Base-by-base conservation (phyloP, 352 stramenopile genomes). In the Globisporangium paddicum region DNA sequence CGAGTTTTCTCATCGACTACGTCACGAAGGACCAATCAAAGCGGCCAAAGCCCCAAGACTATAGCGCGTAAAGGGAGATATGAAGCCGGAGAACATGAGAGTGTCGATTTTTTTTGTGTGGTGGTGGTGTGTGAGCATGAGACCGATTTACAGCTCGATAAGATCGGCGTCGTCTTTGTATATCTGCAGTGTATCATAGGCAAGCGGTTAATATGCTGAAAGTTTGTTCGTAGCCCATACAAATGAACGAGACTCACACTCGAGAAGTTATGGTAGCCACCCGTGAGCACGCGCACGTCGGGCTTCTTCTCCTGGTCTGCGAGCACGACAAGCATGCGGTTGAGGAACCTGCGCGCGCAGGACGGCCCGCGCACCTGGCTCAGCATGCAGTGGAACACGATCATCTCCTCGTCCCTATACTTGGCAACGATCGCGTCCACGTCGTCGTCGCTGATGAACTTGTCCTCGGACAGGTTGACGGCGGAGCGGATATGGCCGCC, bases 341-440 rank as follows among this genome's bases (percentile, higher is more conserved):
- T 67, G 55, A 83, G 72, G 55, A 95, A 93, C 28, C 86, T 81
- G 44, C 79, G 77, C 40, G 86, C 86, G 54, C 86, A 95, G n/a
- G 73, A 82, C 18, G 86, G 86, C 1, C 82, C 86, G 37, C 86
- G 86, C 44, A 95, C 71, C 64, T 95, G 86, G 37, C 82, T 95
- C 70, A 95, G 73, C 82, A 93, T 93, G 72, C 86, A 95, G 68
- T 95, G 86, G 60, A 95, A 93, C 25, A 95, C 77, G 65, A 95
- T 73, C 48, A 71, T 54, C 32, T 81, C 66, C 51, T 84, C 68
- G 55, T 83, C 60, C 64, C 87, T 77, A 67, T 83, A 89, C 45
- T 75, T 76, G 21, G 67, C 40, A 49, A 95, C 80, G 28, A 95
- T 66, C 42, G 73, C 74, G 62, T 95, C 83, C 26, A 95, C 80